Evolutionary conservation across 257 asterid genomes (phyloP), one percentile per base, ranked within the genome.

Genomic region (Penstemon eatonii): DNA sequence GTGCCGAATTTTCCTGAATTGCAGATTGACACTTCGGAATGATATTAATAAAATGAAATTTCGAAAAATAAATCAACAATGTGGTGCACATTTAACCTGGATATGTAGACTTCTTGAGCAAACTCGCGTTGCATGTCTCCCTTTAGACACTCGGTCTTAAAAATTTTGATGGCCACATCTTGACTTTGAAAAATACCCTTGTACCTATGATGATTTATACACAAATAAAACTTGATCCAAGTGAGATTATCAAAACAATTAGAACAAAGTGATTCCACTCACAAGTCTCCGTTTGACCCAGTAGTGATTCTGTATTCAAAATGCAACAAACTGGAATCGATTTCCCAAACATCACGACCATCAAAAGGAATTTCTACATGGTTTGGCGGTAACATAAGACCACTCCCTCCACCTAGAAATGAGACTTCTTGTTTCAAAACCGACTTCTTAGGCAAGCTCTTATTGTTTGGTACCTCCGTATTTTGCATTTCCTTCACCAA

Each of bases 141-240:
- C 19, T 69, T 78, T 55, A 83, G 62, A 75, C 71, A 78, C 70
- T 86, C 90, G 1, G 82, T 61, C 60, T 86, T 83, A 63, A 90
- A 83, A 69, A 88, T 76, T 79, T 92, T 92, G 80, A 92, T 84
- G 49, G 98, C 98, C 67, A 92, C 96, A 43, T 90, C 93, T 79
- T 90, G 96, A 77, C 91, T 76, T 7, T 70, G 79, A 42, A 80
- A 84, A 49, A 74, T 56, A 33, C 98, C 98, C 74, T 82, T 92
- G 82, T 83, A 90, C 86, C 98, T 92, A 87, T 62, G 49, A 69
- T 52, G 12, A 60, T 65, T 36, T 52, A n/a, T 42, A 50, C 7
- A 58, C 43, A 72, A 11, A 64, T 69, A 43, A 64, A 11, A 55
- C 51, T 56, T 42, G 57, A 72, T 70, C 56, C 25, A 33, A 51